phyloP scores from a whole-genome alignment of 163 green algal species.

The Chlamydomonas reinhardtii region DNA sequence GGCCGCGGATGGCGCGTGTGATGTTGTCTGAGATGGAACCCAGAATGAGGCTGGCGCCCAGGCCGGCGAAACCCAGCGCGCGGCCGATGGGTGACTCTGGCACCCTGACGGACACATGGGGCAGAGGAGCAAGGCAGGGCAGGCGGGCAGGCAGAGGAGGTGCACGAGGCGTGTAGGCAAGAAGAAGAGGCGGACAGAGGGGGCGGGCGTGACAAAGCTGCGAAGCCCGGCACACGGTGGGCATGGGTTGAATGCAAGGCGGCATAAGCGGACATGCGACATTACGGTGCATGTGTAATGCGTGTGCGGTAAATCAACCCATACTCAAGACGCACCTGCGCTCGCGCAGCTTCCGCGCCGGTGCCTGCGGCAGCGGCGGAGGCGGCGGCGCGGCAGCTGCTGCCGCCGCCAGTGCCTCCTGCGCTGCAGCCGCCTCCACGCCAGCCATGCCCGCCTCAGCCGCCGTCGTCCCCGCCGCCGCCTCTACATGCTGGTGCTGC shows the following conservation, averaged over 20 bases:
- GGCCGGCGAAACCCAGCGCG: slow-evolving; percentile 84
- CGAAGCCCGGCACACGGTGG: too few relatives aligned
- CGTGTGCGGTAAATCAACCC: too few relatives aligned
- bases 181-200: too few relatives aligned
- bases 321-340: neutral
- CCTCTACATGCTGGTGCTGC: neutral
- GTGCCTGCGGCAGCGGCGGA: neutral
- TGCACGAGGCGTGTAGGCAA: too few relatives aligned
- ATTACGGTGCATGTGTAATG: too few relatives aligned
- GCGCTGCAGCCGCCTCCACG: too few relatives aligned
- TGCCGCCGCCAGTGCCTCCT: too few relatives aligned
- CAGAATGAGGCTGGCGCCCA: slow-evolving; percentile 81
- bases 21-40: slow-evolving; percentile 77
- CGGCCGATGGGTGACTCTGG: slow-evolving; percentile 80
- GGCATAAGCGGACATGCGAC: too few relatives aligned
- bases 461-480: neutral
- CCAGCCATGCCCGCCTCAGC: neutral
- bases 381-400: neutral
- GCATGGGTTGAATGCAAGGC: too few relatives aligned
- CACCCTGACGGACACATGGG: slow-evolving; percentile 57
- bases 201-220: too few relatives aligned
- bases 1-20: slow-evolving; percentile 41
- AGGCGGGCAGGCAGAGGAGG: neutral
- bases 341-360: slow-evolving; percentile 63
- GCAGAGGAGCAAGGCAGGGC: neutral